Conservation (phyloP, 2,329 filamentous ascomycete species). For the Neofusicoccum ribis region DNA sequence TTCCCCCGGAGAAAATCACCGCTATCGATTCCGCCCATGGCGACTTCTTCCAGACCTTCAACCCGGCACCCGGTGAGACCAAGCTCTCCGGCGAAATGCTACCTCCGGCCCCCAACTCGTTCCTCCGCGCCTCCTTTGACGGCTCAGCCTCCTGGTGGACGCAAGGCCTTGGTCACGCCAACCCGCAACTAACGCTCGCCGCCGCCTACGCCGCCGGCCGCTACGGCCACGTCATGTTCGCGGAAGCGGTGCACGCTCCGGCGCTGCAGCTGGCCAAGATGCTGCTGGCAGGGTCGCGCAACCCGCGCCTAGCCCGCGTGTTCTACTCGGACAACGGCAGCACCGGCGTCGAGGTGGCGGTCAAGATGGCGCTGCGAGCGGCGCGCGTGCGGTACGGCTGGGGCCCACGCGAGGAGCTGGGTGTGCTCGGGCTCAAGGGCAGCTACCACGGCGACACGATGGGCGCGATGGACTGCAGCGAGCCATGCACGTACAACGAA, state of each 20-base stretch:
- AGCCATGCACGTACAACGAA: conserved; percentile 75
- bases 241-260: conserved; percentile 75
- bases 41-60: conserved; percentile 71
- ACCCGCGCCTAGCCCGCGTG: conserved; percentile 66
- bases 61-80: not conserved
- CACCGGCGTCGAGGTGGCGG: conserved; percentile 78
- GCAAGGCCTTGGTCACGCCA: conserved; percentile 80
- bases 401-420: conserved; percentile 59
- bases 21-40: conserved; percentile 79
- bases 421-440: conserved; percentile 72
- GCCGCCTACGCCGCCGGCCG: conserved; percentile 79
- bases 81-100: conserved; percentile 31
- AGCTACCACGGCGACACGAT: conserved; percentile 89
- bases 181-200: conserved; percentile 68
- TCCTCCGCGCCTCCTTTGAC: conserved; percentile 69
- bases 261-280: conserved; percentile 68
- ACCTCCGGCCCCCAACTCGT: too few relatives aligned
- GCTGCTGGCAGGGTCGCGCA: conserved; percentile 60
- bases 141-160: conserved; percentile 92
- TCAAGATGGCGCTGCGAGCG: conserved; percentile 81
- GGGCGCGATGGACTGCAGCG: conserved; percentile 81
- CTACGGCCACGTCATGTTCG: conserved; percentile 89
- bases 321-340: conserved; percentile 86
- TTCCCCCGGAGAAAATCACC: conserved; percentile 63
- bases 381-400: conserved; percentile 67